Base-by-base conservation (phyloP, 2,329 filamentous ascomycete species). In the Phyllachora maydis region DNA sequence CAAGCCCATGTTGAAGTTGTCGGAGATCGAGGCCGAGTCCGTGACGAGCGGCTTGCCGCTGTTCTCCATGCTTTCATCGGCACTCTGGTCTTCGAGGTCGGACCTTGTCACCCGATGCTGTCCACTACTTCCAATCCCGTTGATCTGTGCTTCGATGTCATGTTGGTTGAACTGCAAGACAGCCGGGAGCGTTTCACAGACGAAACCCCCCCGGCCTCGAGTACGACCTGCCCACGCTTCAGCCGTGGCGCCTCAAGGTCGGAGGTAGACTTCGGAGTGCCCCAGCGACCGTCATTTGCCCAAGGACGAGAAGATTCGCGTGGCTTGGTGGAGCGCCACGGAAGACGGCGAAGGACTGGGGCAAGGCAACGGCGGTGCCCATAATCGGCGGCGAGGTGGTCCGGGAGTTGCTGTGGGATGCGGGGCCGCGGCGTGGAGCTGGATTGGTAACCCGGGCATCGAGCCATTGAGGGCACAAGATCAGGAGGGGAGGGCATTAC, bases 171-270 rank as follows among this genome's bases (percentile, higher is more conserved):
- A 63, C 41, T 60, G 63, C 39, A 62, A 58, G 30, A 44, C 75
- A 18, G 56, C 55, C 0, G 54, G 75, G 4, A 73, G 68, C 3
- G 73, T 65, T 0, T 71, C 65, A 1, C 63, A 72, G 34, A 59
- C 66, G 4, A 54, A 54, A 13, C 4, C 67, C 64, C 25, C 52
- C 59, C 2, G 57, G 58, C 2, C 45, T 71, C 3, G 52, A 59
- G 13, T 60, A 71, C 28, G 42, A 43, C 8, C 56, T 66, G 2
- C 68, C 68, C 0, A 44, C 40, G 4, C 50, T 74, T 17, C 38
- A 49, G 1, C 52, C 62, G 0, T 74, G 68, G 68, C 54, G 48
- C 23, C 49, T 74, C 32, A 55, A 54, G 27, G 42, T 69, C 5
- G 46, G 37, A 9, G 42, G 45, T 15, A 41, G 34, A 5, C 31